These are phyloP conservation scores for Hemileccinum impolitum DNA, from an alignment of 768 basidiomycete species.

Conservation along the genomic window DNA sequence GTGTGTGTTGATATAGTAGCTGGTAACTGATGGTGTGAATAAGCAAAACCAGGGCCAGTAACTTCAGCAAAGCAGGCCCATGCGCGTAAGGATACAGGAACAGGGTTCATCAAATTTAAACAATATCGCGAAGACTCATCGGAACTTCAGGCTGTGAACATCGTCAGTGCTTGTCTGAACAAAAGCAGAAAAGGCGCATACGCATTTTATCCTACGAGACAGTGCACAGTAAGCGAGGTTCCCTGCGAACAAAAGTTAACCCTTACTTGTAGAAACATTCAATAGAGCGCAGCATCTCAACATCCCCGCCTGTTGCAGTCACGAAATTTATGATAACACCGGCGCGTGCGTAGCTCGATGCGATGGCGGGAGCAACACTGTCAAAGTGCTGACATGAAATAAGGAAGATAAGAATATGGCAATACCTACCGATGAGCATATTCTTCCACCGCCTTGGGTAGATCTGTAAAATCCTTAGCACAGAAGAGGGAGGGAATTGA, in stretches of 20 bases:
- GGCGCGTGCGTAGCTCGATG: slow-evolving; percentile 77
- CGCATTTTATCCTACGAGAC: slow-evolving; percentile 76
- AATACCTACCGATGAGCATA: slow-evolving; percentile 82
- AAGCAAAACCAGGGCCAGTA: slow-evolving; percentile 31
- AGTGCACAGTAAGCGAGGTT: slow-evolving; percentile 14
- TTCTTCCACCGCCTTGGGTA: slow-evolving; percentile 94
- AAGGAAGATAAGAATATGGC: background rate
- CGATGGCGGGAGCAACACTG: slow-evolving; percentile 84
- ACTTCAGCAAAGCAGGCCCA: slow-evolving; percentile 37
- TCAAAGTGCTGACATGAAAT: slow-evolving; percentile 7
- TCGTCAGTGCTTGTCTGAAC: slow-evolving; percentile 18
- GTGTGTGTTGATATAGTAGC: slow-evolving; percentile 49
- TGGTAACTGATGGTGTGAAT: slow-evolving; percentile 38
- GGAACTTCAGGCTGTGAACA: slow-evolving; percentile 79
- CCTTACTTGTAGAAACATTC: slow-evolving; percentile 96
- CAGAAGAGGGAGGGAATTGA: background rate
- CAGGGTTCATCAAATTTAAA: slow-evolving; percentile 55
- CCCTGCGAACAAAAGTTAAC: slow-evolving; percentile 7
- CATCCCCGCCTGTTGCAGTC: slow-evolving; percentile 95
- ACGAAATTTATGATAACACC: slow-evolving; percentile 97
- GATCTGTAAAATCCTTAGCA: slow-evolving; percentile 46
- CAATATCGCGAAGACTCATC: slow-evolving; percentile 84
- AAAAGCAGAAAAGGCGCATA: slow-evolving; percentile 37
- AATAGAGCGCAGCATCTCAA: slow-evolving; percentile 97
- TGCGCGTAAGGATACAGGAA: slow-evolving; percentile 83